Evolutionary conservation across 148 eudicot genomes (phyloP), one percentile per base, ranked within the genome.

Genomic region (Arbutus unedo): DNA sequence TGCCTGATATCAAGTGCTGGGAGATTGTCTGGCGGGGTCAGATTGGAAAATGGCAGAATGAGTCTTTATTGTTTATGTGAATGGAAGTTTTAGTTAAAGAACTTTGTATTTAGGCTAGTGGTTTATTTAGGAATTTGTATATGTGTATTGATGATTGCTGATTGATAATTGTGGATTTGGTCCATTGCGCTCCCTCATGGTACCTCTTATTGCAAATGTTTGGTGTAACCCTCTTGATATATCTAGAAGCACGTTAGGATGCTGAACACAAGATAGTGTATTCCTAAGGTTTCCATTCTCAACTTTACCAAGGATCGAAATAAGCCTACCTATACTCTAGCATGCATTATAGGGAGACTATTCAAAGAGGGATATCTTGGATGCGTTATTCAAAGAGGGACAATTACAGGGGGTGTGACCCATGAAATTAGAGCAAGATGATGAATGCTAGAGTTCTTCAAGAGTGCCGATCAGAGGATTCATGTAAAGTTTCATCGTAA

Each of bases 341-440:
- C 76, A 44, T 72, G 23, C 23, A 44, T 44, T 44, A 18, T 44
- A 16, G 50, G 38, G 0, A 31, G 38, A 31, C 38, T 31, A 31
- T 31, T 31, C 38, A 31, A 31, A 1, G 38, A 31, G 38, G 68
- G 41, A 64, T n/a, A 64, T 70, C 18, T 70, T 41, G n/a, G 48
- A 70, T 70, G 48, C 8, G 2, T 70, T 70, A 5, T 70, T 41
- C 19, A 70, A 16, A 70, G 41, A 41, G 45, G 21, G 16, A 15
- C 45, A 16, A 19, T 44, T 45, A 45, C 21, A 31, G 76, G 9
- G 50, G 76, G 41, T 38, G 18, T 70, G 18, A 8, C 74, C 47
- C 16, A 70, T 70, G 45, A 47, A 66, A 70, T 15, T 70, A 70
- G 74, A 31, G 47, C 74, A 38, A 41, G 74, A 16, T 72, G 76